These are phyloP conservation scores for Umbelopsis ramanniana DNA, from an alignment of 192 early-diverging fungal species.

Conservation along the genomic window DNA sequence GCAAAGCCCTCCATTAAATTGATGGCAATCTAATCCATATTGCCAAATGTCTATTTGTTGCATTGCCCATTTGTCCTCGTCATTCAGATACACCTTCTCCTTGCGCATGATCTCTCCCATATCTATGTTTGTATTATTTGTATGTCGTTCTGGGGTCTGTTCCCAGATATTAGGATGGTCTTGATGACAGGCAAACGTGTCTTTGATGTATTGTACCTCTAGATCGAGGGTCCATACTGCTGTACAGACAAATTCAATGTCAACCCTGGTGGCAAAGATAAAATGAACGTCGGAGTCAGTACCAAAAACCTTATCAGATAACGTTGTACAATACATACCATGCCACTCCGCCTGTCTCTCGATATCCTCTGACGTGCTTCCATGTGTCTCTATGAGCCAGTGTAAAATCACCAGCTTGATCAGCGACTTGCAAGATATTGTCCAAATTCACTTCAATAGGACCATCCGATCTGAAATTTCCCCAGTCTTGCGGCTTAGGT, in stretches of 20 bases:
- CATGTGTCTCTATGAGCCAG: conserved; percentile 43
- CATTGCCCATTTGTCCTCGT: conserved; percentile 33
- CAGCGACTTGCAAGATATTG: conserved; percentile 35
- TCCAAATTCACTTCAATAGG: conserved; percentile 29
- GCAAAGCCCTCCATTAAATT: conserved; percentile 34
- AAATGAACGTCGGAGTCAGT: not conserved
- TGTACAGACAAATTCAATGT: conserved; percentile 46
- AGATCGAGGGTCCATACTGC: conserved; percentile 39
- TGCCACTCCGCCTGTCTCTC: conserved; percentile 38
- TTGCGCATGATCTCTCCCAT: conserved; percentile 23
- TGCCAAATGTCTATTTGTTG: conserved; percentile 36
- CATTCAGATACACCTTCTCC: conserved; percentile 25
- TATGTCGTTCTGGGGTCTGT: conserved; percentile 27
- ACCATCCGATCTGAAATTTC: conserved; percentile 25
- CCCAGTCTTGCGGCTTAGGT: conserved; percentile 35
- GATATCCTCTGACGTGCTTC: conserved; percentile 41
- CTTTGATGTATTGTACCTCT: conserved; percentile 28
- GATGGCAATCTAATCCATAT: conserved; percentile 30
- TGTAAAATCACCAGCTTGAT: conserved; percentile 44
- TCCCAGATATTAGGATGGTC: conserved; percentile 40
- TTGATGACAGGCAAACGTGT: conserved; percentile 38
- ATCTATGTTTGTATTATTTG: conserved; percentile 26
- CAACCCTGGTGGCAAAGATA: conserved; percentile 29
- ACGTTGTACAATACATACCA: conserved; percentile 27
- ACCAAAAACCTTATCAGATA: not conserved